Evolutionary conservation across 257 asterid genomes (phyloP), one percentile per base, ranked within the genome.

Genomic region (Fraxinus americana): DNA sequence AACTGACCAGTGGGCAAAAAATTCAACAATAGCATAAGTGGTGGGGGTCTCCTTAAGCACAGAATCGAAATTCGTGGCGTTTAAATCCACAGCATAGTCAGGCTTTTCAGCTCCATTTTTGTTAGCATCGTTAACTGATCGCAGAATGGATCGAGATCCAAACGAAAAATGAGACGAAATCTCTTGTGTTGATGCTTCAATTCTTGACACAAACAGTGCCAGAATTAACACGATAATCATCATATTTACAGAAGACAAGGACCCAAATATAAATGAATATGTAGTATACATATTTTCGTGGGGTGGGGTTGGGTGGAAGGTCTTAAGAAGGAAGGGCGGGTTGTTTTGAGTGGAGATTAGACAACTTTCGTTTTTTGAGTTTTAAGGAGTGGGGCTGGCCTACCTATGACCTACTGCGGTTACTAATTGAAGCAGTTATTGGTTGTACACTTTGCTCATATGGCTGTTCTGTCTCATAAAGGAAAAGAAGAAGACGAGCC

Each of bases 1-100:
- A 80, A 91, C 83, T 78, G 69, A 94, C 98, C 98, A 94, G 80
- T 90, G 87, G 45, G 98, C 98, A 79, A 86, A 94, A 88, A 94
- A 94, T 80, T 94, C 97, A 67, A 94, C 97, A 79, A 94, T 71
- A 61, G 97, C 96, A 76, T 76, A 87, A 79, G 92, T 84, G 25
- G 92, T 90, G 43, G 94, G 91, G 27, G 97, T 88, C 25, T 91
- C 97, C 67, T 85, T 83, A 36, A 94, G 89, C 66, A 94, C 89
- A 0, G 88, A 67, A 85, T 90, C 96, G 57, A 94, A 94, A 85
- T 73, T 87, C 70, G 96, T 87, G 80, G 90, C 88, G 75, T 94
- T 91, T 74, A 94, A 87, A 39, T 94, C 98, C 71, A 92, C 89
- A 50, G 79, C 97, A 71, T 83, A 89, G 70, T 92, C 97, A 3